These are phyloP conservation scores for Pseudoneurospora amorphoporcata DNA, from an alignment of 495 filamentous ascomycete genomes.

Conservation along the genomic window DNA sequence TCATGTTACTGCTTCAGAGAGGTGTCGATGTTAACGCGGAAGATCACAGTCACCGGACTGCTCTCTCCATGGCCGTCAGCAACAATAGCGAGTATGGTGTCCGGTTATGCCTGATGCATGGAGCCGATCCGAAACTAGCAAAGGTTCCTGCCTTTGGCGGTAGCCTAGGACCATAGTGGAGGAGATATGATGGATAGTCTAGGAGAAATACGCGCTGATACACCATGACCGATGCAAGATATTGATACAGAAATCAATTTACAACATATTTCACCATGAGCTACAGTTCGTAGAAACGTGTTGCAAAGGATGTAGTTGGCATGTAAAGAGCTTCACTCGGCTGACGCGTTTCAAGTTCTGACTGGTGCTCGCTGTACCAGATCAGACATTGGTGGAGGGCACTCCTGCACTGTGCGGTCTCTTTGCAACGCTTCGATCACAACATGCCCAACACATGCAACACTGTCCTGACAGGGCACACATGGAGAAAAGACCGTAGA, in stretches of 20 bases:
- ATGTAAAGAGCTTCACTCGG: neutral
- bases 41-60: neutral
- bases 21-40: neutral
- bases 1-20: conserved; percentile 1
- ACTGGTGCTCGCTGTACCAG: neutral
- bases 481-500: neutral
- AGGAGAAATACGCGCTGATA: neutral
- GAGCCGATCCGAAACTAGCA: neutral
- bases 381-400: neutral
- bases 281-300: neutral
- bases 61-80: conserved; percentile 2
- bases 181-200: neutral
- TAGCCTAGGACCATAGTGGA: neutral
- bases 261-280: neutral
- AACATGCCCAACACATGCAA: neutral
- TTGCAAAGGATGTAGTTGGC: neutral
- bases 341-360: neutral
- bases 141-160: neutral
- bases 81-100: conserved; percentile 1
- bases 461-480: neutral
- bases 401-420: neutral
- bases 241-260: neutral
- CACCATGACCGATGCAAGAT: neutral
- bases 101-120: neutral
- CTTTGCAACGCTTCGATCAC: neutral